Base-by-base conservation (phyloP, 306 rosid species). In the Bauhinia variegata region DNA sequence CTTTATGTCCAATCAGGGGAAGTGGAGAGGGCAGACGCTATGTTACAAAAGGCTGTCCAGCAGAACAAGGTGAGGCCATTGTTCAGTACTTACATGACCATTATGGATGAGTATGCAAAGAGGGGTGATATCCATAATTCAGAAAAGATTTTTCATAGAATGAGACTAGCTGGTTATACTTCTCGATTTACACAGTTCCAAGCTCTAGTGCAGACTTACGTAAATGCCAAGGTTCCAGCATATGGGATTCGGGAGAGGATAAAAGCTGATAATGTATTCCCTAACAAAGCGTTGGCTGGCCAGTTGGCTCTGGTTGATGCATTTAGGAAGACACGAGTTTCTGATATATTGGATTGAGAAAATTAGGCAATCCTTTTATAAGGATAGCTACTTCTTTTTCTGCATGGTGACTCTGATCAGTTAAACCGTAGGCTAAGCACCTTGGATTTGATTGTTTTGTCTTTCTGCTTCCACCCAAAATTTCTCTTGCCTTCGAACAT, bases 171-270 rank as follows among this genome's bases (percentile, higher is more conserved):
- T 48, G 88, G 96, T 41, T 88, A 86, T 67, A 4, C 33, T 3
- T 37, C 75, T 58, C 77, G 70, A 38, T 0, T 48, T 4, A 82
- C 50, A 66, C 91, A 68, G 75, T 93, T 78, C 70, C 85, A 84
- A 34, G 28, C 73, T 67, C 83, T 93, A 11, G 1, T 86, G n/a
- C 83, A 73, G 68, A 87, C 98, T 39, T 93, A 90, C 54, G 42
- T 81, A 70, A 93, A 79, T 41, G 97, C 86, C 38, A 87, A 93
- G 60, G 60, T 61, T 31, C 89, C 95, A 11, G 88, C 91, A 46
- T 93, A 88, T 59, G 97, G 98, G 36, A 82, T 90, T n/a, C 78
- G 82, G 78, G 97, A 89, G 71, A 83, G 97, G 72, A 70, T 93
- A 85, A 84, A 72, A 71, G 88, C 87, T 7, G 96, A 89, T 57